These are phyloP conservation scores for Microascus cirrosus DNA, from an alignment of 2,329 filamentous ascomycete genomes.

Conservation along the genomic window DNA sequence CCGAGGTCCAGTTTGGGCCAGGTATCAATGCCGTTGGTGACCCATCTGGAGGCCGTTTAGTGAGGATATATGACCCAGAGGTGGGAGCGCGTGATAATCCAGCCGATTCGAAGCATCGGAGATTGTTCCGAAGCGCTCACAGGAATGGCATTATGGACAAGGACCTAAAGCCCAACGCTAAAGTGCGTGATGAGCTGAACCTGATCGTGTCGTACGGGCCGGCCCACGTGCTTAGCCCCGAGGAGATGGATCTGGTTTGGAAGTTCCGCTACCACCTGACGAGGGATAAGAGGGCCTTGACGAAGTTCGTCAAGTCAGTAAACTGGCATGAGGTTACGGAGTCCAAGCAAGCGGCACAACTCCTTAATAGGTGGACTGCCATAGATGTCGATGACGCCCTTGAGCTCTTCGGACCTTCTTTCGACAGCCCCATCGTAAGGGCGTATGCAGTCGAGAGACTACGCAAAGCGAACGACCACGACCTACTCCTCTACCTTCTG, in stretches of 20 bases:
- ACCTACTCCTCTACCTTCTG: constrained; percentile 80
- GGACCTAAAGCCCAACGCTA: constrained; percentile 91
- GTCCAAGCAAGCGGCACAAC: constrained; percentile 77
- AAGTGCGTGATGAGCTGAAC: constrained; percentile 89
- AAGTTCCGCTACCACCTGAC: constrained; percentile 93
- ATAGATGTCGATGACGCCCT: constrained; percentile 96
- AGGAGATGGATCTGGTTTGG: constrained; percentile 96
- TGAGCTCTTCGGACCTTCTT: constrained; percentile 83
- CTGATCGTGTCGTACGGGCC: constrained; percentile 85
- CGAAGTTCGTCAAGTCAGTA: constrained; percentile 96
- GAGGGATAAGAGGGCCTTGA: constrained; percentile 81
- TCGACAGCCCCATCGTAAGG: constrained; percentile 78
- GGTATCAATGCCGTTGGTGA: constrained; percentile 66
- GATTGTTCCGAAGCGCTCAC: constrained; percentile 79
- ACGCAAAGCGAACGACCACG: constrained; percentile 84
- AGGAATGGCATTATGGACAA: constrained; percentile 90
- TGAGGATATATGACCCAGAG: constrained; percentile 89
- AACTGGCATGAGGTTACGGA: constrained; percentile 85
- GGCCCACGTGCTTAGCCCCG: constrained; percentile 73
- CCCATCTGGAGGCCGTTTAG: constrained; percentile 42
- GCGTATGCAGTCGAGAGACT: constrained; percentile 89
- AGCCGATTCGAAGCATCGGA: constrained; percentile 86
- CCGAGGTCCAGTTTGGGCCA: constrained; percentile 81
- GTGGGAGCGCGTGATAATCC: constrained; percentile 84
- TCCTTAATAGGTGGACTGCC: constrained; percentile 87